These are phyloP conservation scores for Lycium barbarum DNA, from an alignment of 257 asterid species.

Conservation along the genomic window DNA sequence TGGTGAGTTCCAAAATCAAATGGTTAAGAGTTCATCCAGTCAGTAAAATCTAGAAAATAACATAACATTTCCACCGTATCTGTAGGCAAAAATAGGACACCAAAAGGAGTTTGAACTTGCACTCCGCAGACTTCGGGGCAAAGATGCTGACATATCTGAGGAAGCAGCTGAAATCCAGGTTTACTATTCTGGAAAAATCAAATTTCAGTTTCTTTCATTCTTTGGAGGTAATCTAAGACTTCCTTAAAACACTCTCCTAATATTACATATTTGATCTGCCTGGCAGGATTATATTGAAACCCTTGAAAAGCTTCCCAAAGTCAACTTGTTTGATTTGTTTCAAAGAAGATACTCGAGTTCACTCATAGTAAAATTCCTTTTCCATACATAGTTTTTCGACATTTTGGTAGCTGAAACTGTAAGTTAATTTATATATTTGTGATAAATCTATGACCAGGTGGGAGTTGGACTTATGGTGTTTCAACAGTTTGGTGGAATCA, in stretches of 20 bases:
- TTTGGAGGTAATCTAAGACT: not conserved
- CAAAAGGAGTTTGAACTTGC: constrained; percentile 80
- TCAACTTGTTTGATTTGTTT: constrained; percentile 71
- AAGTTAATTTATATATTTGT: not conserved
- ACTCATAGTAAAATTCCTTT: constrained; percentile 58
- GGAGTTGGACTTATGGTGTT: constrained; percentile 95
- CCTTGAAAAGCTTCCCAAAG: constrained; percentile 80
- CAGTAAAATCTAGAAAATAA: not conserved
- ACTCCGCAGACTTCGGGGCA: constrained; percentile 70
- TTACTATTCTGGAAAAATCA: constrained; percentile 27
- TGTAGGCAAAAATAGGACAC: constrained; percentile 75
- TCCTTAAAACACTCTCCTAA: constrained; percentile 13
- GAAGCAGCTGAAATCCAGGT: constrained; percentile 93
- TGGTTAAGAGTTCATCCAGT: not conserved
- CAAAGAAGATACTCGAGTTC: constrained; percentile 74
- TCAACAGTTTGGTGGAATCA: constrained; percentile 96
- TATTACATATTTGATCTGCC: not conserved
- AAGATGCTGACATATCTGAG: constrained; percentile 62
- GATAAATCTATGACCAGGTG: constrained; percentile 51
- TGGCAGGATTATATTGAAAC: constrained; percentile 85
- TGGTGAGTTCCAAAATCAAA: constrained; percentile 51
- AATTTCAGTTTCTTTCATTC: not conserved
- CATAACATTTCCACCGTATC: not conserved
- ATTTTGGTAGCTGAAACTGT: constrained; percentile 1
- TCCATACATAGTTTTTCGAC: not conserved